Conservation (phyloP, 1,284 basidiomycete genomes). For the Tilletia caries region DNA sequence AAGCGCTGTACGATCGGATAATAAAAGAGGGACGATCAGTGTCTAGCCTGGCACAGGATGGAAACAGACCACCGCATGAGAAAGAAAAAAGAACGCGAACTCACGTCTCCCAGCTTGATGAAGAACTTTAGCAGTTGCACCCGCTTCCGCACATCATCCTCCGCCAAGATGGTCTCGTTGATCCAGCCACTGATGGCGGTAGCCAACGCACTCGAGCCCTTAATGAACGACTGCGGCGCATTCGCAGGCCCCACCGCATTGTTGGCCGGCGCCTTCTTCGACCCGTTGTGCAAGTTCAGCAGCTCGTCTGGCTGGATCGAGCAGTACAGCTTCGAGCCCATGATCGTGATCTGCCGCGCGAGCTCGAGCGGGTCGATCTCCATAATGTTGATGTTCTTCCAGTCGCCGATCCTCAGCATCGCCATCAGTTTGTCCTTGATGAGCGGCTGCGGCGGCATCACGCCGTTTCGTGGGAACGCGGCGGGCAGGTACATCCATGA, state of each 20-base stretch:
- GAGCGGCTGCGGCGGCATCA: slow-evolving; percentile 62
- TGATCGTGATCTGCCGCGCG: slow-evolving; percentile 60
- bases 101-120: slow-evolving; percentile 55
- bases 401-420: slow-evolving; percentile 57
- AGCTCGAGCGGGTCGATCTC: slow-evolving; percentile 74
- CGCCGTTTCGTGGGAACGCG: slow-evolving; percentile 26
- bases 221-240: slow-evolving; percentile 5
- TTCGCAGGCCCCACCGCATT: slow-evolving; percentile 15
- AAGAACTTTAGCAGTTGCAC: slow-evolving; percentile 55
- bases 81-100: too few relatives aligned
- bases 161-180: slow-evolving; percentile 55
- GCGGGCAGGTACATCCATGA: slow-evolving; percentile 38
- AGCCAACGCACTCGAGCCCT: slow-evolving; percentile 54
- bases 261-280: slow-evolving; percentile 33
- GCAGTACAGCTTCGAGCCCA: slow-evolving; percentile 52
- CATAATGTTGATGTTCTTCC: slow-evolving; percentile 64
- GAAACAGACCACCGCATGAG: too few relatives aligned
- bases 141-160: slow-evolving; percentile 54
- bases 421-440: slow-evolving; percentile 75
- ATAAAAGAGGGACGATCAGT: neutral
- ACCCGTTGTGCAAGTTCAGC: slow-evolving; percentile 51
- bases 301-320: slow-evolving; percentile 55
- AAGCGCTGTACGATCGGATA: too few relatives aligned
- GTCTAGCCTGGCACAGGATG: neutral
- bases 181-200: slow-evolving; percentile 58